Conservation (phyloP, 768 basidiomycete species). For the Tulasnella sp. region DNA sequence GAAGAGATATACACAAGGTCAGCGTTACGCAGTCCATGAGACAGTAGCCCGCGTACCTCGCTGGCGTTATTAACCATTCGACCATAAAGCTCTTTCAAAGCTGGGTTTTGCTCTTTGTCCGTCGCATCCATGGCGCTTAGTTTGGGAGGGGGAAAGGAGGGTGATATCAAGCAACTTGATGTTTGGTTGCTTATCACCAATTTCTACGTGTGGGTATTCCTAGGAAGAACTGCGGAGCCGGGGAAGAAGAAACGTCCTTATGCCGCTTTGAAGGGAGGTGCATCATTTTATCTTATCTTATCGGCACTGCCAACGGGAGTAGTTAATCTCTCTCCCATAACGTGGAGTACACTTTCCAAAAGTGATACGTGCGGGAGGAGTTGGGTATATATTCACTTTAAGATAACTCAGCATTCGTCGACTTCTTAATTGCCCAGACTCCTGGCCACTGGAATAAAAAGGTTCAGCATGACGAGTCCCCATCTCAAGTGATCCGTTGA, state of each 20-base stretch:
- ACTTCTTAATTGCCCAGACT: slow-evolving; percentile 2
- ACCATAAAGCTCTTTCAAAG: neutral
- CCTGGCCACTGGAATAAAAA: neutral
- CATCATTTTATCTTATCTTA: neutral
- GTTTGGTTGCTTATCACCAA: neutral
- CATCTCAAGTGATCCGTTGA: neutral
- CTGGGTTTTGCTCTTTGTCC: neutral
- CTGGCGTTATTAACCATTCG: neutral
- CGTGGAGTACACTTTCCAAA: too few relatives aligned
- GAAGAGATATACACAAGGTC: neutral
- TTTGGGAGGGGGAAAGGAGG: neutral
- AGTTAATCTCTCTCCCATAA: neutral
- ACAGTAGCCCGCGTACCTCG: neutral
- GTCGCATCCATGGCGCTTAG: neutral
- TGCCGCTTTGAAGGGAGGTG: neutral
- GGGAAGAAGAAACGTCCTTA: neutral
- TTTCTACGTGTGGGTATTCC: neutral
- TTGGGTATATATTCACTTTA: neutral
- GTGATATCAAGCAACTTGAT: neutral
- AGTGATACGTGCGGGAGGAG: neutral
- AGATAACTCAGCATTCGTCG: neutral
- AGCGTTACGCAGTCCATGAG: neutral
- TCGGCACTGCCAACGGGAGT: neutral
- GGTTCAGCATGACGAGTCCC: neutral
- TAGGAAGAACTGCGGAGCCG: neutral